Evolutionary conservation across 169 alveolate species (phyloP).

Genomic region (Cryptosporidium viatorum): DNA sequence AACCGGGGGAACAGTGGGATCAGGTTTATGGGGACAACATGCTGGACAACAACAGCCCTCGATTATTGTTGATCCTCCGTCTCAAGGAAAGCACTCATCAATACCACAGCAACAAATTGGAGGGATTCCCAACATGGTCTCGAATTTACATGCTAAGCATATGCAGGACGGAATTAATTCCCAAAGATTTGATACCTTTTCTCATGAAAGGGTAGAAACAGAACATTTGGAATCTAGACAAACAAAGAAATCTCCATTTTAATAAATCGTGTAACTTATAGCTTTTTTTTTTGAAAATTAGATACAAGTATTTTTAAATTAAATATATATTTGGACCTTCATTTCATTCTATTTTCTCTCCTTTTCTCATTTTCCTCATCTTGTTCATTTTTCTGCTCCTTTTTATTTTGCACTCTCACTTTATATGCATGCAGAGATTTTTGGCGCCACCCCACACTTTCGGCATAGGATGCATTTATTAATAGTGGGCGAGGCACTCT

Average conservation of each 20-base stretch:
- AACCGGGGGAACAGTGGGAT: background rate
- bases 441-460: slow-evolving; percentile 19
- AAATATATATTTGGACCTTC: background rate
- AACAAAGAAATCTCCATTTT: background rate
- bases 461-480: slow-evolving; percentile 11
- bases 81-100: background rate
- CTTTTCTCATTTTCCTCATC: too few species aligned
- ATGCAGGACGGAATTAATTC: background rate
- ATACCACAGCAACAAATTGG: background rate
- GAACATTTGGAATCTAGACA: background rate
- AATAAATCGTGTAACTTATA: background rate
- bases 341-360: background rate
- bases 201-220: background rate
- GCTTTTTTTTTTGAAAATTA: background rate
- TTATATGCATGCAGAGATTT: background rate
- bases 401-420: too few species aligned
- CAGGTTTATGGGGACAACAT: background rate
- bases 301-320: background rate
- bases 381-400: background rate
- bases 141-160: background rate
- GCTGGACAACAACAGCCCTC: slow-evolving; percentile 9
- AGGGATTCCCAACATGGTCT: background rate
- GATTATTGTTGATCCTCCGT: background rate
- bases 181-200: background rate
- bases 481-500: background rate